Conservation (phyloP, 257 asterid genomes). For the Penstemon newberryi region DNA sequence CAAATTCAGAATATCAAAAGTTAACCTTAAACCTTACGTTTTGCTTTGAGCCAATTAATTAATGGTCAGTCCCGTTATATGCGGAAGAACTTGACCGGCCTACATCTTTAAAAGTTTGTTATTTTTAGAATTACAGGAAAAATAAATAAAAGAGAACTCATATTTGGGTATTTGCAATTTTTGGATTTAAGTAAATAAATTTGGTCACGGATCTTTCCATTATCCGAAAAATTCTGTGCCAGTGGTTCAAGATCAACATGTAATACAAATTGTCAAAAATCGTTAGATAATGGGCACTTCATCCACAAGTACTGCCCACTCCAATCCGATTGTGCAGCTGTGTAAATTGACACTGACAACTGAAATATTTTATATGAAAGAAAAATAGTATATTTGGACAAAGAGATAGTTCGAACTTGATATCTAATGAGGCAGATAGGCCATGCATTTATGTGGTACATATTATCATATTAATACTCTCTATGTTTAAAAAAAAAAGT, state of each 20-base stretch:
- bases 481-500: too few relatives aligned
- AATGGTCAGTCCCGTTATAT: slow-evolving; percentile 32
- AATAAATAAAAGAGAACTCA: neutral
- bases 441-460: too few relatives aligned
- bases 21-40: neutral
- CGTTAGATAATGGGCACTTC: slow-evolving; percentile 12
- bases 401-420: too few relatives aligned
- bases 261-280: slow-evolving; percentile 18
- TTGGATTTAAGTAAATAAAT: slow-evolving; percentile 29
- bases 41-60: too few relatives aligned
- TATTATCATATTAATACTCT: too few relatives aligned
- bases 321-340: slow-evolving; percentile 5
- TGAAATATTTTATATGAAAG: neutral
- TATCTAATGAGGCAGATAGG: too few relatives aligned
- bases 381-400: neutral
- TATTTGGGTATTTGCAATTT: slow-evolving; percentile 12
- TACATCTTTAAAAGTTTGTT: slow-evolving; percentile 13
- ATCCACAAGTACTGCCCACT: slow-evolving; percentile 13
- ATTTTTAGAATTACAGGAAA: neutral
- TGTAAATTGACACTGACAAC: slow-evolving; percentile 12
- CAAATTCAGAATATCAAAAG: neutral
- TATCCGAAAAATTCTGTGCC: slow-evolving; percentile 5
- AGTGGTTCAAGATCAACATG: slow-evolving; percentile 17
- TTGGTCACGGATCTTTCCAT: slow-evolving; percentile 4
- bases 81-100: slow-evolving; percentile 38